Conservation (phyloP, 495 filamentous ascomycete species). For the Aspergillus nidulans region DNA sequence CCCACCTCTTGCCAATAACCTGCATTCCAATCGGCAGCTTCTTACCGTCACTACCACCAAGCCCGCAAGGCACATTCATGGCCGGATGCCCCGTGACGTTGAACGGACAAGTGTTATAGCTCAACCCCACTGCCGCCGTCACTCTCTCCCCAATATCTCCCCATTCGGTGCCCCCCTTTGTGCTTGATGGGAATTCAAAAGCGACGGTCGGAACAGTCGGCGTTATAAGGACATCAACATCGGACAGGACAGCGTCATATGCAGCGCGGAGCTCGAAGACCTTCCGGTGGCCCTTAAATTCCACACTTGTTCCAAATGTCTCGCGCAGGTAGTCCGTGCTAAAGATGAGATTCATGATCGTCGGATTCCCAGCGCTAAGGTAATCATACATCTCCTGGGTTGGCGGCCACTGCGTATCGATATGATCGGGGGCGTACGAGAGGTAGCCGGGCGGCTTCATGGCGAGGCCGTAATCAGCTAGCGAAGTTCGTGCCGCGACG, state of each 20-base stretch:
- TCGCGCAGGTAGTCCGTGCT: conserved; percentile 26
- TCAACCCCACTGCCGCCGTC: conserved; percentile 33
- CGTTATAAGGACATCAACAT: conserved; percentile 43
- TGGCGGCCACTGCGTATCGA: conserved; percentile 21
- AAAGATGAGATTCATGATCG: conserved; percentile 29
- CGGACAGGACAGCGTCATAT: conserved; percentile 38
- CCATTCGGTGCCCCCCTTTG: background rate
- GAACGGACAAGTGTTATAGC: conserved; percentile 50
- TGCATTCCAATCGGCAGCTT: conserved; percentile 53
- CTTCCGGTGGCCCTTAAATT: conserved; percentile 40
- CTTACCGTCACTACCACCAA: conserved; percentile 29
- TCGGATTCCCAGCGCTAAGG: conserved; percentile 28
- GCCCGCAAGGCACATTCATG: conserved; percentile 49
- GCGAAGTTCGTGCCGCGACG: conserved; percentile 29
- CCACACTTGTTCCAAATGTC: conserved; percentile 19
- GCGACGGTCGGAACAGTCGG: conserved; percentile 43
- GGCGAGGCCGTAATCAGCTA: conserved; percentile 27
- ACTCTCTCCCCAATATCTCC: conserved; percentile 28
- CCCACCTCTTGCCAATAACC: conserved; percentile 48
- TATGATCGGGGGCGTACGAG: conserved; percentile 21
- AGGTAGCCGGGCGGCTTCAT: conserved; percentile 28
- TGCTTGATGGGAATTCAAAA: conserved; percentile 20
- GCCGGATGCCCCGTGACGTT: conserved; percentile 55
- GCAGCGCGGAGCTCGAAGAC: conserved; percentile 38
- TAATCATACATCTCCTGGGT: conserved; percentile 30